Conservation (phyloP, 1,139 yeast genomes). For the Debaryomycetaceae sp. region DNA sequence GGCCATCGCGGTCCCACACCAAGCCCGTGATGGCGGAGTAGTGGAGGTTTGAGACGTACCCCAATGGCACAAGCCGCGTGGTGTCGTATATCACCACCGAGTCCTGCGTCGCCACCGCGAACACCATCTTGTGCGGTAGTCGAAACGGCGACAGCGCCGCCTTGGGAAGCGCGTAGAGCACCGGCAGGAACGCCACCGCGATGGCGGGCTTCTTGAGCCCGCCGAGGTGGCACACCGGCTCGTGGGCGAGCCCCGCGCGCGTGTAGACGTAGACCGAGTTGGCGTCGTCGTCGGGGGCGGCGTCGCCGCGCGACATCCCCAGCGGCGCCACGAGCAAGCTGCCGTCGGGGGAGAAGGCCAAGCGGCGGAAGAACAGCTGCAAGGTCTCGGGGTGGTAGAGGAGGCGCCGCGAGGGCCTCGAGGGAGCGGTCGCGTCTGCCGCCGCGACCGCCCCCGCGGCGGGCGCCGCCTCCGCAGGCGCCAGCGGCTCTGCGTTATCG, state of each 20-base stretch:
- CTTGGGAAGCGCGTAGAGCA: slow-evolving; percentile 40
- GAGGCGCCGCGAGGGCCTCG: slow-evolving; percentile 18
- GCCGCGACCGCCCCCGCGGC: slow-evolving; percentile 17
- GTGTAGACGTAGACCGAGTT: slow-evolving; percentile 79
- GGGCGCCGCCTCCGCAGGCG: slow-evolving; percentile 2
- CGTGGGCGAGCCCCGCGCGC: slow-evolving; percentile 59
- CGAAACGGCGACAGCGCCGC: slow-evolving; percentile 24
- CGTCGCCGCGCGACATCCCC: slow-evolving; percentile 51
- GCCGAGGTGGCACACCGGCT: slow-evolving; percentile 75
- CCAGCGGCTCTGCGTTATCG: slow-evolving; percentile 1
- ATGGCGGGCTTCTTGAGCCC: slow-evolving; percentile 82
- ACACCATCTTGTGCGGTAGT: slow-evolving; percentile 73
- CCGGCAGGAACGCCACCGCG: slow-evolving; percentile 74
- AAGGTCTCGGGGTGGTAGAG: slow-evolving; percentile 82
- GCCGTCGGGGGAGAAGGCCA: slow-evolving; percentile 89
- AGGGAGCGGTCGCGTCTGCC: slow-evolving; percentile 1
- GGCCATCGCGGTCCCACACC: slow-evolving; percentile 79
- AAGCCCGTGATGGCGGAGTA: slow-evolving; percentile 86
- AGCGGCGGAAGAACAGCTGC: slow-evolving; percentile 83
- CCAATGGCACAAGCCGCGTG: slow-evolving; percentile 61
- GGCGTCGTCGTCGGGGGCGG: slow-evolving; percentile 27
- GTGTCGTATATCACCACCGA: slow-evolving; percentile 84
- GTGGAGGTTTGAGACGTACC: slow-evolving; percentile 74
- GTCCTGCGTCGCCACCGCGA: slow-evolving; percentile 92
- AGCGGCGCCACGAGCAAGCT: slow-evolving; percentile 74